Base-by-base conservation (phyloP, 129 eudicot species). In the Flaveria trinervia region DNA sequence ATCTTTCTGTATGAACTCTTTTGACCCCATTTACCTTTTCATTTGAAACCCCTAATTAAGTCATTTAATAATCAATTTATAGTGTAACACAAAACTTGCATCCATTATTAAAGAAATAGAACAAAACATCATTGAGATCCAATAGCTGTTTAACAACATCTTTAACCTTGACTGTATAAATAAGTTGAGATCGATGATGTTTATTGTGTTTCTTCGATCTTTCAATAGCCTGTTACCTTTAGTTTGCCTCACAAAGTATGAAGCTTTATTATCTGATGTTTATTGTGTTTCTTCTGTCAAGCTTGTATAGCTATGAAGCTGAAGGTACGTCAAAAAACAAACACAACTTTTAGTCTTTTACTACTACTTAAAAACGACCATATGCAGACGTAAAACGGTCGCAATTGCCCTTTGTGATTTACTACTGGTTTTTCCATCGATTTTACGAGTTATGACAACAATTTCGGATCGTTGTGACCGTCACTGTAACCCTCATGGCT, bases 231-330 rank as follows among this genome's bases (percentile, higher is more conserved):
- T 36, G 16, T 51, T 13, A 51, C 41, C 41, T 36, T 36, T 36
- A 51, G 57, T 45, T 45, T 10, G 2, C 7, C 41, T 36, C 8
- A 36, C 41, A 36, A 36, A 59, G 9, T 36, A 88, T 83, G 92
- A 82, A 55, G 89, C 52, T 69, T 18, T 70, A 4, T 36, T 36
- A 71, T 73, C 26, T 80, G 14, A 54, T 88, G 12, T 41, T 85
- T 12, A 30, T 46, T 54, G 59, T 83, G 44, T 66, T 85, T 15
- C 84, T 88, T 70, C 44, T 89, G 54, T 82, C 83, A 9, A 66
- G 20, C 73, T 70, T 84, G 54, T 62, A 78, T 28, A 52, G 18
- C 17, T 81, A 68, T 78, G 84, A 83, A 68, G 87, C 82, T 75
- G 80, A 80, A 66, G 95, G 95, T 84, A 84, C 66, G 70, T 48